Evolutionary conservation across 345 rosid species (phyloP).

Genomic region (Diplotaxis tenuifolia): DNA sequence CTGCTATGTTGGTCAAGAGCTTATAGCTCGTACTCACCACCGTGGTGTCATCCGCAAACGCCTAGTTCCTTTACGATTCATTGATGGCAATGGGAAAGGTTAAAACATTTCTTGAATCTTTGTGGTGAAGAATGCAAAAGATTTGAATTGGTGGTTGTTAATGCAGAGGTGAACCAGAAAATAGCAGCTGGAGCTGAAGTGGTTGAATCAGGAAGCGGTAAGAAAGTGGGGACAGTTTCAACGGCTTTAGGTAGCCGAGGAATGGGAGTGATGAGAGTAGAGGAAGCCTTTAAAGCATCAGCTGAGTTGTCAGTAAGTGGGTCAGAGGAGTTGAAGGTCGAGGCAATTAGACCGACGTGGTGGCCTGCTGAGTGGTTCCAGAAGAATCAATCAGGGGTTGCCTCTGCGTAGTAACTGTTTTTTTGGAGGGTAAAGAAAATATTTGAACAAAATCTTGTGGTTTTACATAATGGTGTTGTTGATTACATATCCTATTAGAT

Average conservation of each 20-base stretch:
- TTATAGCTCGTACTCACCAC: slow-evolving; percentile 89
- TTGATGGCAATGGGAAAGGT: slow-evolving; percentile 60
- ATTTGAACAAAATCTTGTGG: background rate
- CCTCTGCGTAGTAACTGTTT: slow-evolving; percentile 37
- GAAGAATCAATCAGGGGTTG: slow-evolving; percentile 41
- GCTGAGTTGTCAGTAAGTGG: slow-evolving; percentile 47
- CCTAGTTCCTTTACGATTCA: slow-evolving; percentile 65
- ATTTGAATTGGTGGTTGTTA: background rate
- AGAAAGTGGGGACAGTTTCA: slow-evolving; percentile 74
- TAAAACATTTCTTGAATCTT: background rate
- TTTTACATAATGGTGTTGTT: background rate
- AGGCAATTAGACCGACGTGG: slow-evolving; percentile 72
- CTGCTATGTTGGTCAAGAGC: slow-evolving; percentile 94
- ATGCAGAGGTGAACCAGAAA: slow-evolving; percentile 55
- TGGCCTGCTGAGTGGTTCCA: slow-evolving; percentile 82
- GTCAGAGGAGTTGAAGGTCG: slow-evolving; percentile 55
- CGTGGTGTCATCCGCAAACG: slow-evolving; percentile 86
- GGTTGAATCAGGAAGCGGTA: slow-evolving; percentile 49
- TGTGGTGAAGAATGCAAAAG: background rate
- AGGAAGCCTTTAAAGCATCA: slow-evolving; percentile 55
- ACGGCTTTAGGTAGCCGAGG: slow-evolving; percentile 70
- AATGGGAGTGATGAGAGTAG: slow-evolving; percentile 69
- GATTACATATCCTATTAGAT: background rate
- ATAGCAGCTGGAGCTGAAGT: slow-evolving; percentile 69
- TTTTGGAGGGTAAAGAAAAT: background rate